phyloP scores from a whole-genome alignment of 1,139 yeast genomes.

The Wickerhamomyces sp. region DNA sequence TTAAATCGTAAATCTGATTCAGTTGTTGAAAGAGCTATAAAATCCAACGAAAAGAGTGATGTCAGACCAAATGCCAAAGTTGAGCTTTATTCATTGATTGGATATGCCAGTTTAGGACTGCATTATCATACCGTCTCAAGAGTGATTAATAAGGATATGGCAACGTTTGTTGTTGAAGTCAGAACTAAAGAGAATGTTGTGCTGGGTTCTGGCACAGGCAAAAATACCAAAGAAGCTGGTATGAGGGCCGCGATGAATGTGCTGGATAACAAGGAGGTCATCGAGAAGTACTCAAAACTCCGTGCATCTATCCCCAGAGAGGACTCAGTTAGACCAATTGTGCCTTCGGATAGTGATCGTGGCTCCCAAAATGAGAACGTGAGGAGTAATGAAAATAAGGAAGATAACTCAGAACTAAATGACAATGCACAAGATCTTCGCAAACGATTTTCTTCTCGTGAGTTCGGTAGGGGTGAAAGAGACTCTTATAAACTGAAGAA shows the following conservation, averaged over 20 bases:
- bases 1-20: conserved; percentile 20
- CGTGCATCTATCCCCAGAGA: conserved; percentile 62
- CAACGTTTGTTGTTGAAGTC: conserved; percentile 58
- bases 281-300: conserved; percentile 60
- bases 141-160: conserved; percentile 48
- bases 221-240: conserved; percentile 63
- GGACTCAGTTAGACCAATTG: conserved; percentile 27
- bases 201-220: conserved; percentile 62
- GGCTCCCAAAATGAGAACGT: too few relatives aligned
- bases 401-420: too few relatives aligned
- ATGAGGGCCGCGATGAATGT: conserved; percentile 69
- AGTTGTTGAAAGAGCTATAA: conserved; percentile 13
- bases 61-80: conserved; percentile 43
- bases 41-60: conserved; percentile 1
- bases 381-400: too few relatives aligned
- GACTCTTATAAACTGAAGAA: too few relatives aligned
- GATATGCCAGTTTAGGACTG: conserved; percentile 67
- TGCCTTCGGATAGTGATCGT: neutral
- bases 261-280: conserved; percentile 48
- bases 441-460: too few relatives aligned
- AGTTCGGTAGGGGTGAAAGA: neutral
- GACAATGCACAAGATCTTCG: too few relatives aligned
- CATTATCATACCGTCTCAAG: conserved; percentile 51
- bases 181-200: conserved; percentile 55
- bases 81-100: conserved; percentile 73